Evolutionary conservation across 176 grass and related monocot genomes (phyloP), one percentile per base, ranked within the genome.

Genomic region (Themeda triandra): DNA sequence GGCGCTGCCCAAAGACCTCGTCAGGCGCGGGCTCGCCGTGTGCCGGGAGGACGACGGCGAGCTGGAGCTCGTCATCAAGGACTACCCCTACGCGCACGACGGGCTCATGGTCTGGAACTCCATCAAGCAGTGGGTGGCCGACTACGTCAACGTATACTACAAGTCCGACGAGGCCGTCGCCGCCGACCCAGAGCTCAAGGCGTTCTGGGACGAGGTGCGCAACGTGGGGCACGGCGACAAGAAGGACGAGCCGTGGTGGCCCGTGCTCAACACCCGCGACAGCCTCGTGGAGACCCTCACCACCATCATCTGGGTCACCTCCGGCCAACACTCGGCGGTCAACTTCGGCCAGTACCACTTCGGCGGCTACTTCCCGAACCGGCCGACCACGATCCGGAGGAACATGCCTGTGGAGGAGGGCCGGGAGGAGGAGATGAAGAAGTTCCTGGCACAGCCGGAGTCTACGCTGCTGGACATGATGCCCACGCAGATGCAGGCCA

Each of bases 171-270:
- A 17, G 46, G 71, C 83, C 30, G 75, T 95, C 45, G 69, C 49
- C 63, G 69, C 9, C 6, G 96, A 98, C 70, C 0, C 72, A 13
- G 93, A 98, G 86, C 80, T 98, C 33, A 89, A 86, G 76, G 85
- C 71, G 11, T 98, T 90, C 91, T 95, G 96, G 96, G 74, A 85
- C 5, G 96, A 98, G 83, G 93, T 95, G 58, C 86, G 91, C 68
- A 98, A 88, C 65, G 80, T 87, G 73, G 96, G 93, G 2, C 96
- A 95, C 76, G 96, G 54, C 2, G 93, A 98, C 89, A 98, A 98
- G 93, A 93, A 95, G 82, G 83, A 93, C 40, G 96, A 98, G 89
- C 91, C 93, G 4, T 93, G 93, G 96, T 98, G 93, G 96, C 96
- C 96, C 7, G 66, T 53, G 48, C 71, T 92, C 1, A 77, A 92